Conservation (phyloP, 2,329 filamentous ascomycete species). For the Trichoderma sp. region DNA sequence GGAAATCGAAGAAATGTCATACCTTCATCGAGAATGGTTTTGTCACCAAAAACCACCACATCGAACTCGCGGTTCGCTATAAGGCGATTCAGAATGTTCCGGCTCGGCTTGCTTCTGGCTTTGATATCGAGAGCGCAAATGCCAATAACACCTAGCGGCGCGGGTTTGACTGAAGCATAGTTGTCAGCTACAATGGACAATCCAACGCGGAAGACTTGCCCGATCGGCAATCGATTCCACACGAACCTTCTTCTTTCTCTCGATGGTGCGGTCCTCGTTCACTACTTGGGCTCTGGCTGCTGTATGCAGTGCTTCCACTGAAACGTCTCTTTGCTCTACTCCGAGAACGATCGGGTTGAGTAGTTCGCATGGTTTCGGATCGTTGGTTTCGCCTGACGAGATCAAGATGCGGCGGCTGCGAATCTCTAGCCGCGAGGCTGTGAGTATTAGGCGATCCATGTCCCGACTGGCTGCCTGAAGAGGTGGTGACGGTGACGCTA, state of each 20-base stretch:
- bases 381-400: slow-evolving; percentile 47
- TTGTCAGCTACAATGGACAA: neutral
- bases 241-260: slow-evolving; percentile 58
- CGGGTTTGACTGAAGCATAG: slow-evolving; percentile 50
- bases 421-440: slow-evolving; percentile 49
- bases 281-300: slow-evolving; percentile 77
- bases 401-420: slow-evolving; percentile 44
- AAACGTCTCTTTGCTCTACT: slow-evolving; percentile 73
- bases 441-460: slow-evolving; percentile 45
- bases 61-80: slow-evolving; percentile 93
- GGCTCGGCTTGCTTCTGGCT: slow-evolving; percentile 92
- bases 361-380: slow-evolving; percentile 40
- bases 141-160: slow-evolving; percentile 72
- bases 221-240: neutral
- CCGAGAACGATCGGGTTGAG: slow-evolving; percentile 60
- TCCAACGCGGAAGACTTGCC: neutral
- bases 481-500: slow-evolving; percentile 56
- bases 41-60: slow-evolving; percentile 96
- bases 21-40: slow-evolving; percentile 94
- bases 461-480: slow-evolving; percentile 42
- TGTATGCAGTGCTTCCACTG: slow-evolving; percentile 79
- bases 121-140: slow-evolving; percentile 96
- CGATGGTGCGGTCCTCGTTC: slow-evolving; percentile 60
- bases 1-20: slow-evolving; percentile 29
- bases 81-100: slow-evolving; percentile 91